Evolutionary conservation across 345 rosid species (phyloP), one percentile per base, ranked within the genome.

Genomic region (Corchorus olitorius): DNA sequence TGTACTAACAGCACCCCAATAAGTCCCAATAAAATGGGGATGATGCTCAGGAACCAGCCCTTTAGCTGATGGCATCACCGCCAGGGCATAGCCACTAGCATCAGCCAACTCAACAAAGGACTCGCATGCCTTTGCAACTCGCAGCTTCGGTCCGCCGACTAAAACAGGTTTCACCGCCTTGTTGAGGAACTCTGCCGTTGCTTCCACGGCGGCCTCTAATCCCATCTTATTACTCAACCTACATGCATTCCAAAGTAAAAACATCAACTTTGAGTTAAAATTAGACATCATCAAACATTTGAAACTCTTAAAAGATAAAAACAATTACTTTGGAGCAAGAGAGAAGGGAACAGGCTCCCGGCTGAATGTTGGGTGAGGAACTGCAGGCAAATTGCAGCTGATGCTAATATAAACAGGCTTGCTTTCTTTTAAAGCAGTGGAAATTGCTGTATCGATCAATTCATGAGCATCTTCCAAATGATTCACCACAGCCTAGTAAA

Each of bases 1-100:
- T 27, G 94, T 87, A 80, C 94, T 90, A 75, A 90, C 91, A 4
- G 92, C 94, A 35, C 97, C 97, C 94, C 94, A 92, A 41, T 88
- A 92, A 10, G 97, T 92, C 50, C 97, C 97, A 20, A 90, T 78
- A 85, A 90, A 92, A 81, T 79, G 97, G 7, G 93, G 86, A 70
- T 92, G 97, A 61, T 86, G 83, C 84, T 92, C 97, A 0, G 97
- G 93, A 10, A 92, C 85, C 4, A 87, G 79, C 46, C 97, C 97
- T 65, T 92, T 92, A 1, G 86, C 94, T 0, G 97, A 88, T 19
- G 97, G 97, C 97, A 92, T 88, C 76, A 89, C 89, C 0, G 94
- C 85, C 14, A 89, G 60, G 0, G 97, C 84, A 41, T 87, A 90
- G 12, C 97, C 94, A 78, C 81, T 63, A 7, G 91, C 85, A 81